Evolutionary conservation across 805 yeast species (phyloP).

Genomic region (Yamadazyma kitorensis): DNA sequence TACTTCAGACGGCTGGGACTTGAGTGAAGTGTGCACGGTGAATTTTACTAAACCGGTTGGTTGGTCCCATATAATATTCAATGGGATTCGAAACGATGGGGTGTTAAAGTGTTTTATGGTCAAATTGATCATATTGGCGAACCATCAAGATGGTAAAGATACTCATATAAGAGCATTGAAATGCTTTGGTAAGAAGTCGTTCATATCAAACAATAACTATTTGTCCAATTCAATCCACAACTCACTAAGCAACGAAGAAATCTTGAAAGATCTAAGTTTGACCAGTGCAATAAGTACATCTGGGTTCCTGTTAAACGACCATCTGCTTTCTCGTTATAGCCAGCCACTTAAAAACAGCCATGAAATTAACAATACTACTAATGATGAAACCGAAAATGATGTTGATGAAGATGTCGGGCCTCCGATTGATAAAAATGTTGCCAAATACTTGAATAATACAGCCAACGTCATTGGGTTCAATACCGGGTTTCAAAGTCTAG

Average conservation of each 20-base stretch:
- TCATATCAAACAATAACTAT: conserved; percentile 4
- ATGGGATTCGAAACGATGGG: conserved; percentile 51
- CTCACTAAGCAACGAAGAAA: conserved; percentile 13
- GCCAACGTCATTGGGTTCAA: conserved; percentile 40
- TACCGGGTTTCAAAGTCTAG: conserved; percentile 40
- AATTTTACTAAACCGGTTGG: conserved; percentile 68
- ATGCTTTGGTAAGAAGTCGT: conserved; percentile 44
- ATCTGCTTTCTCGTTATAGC: conserved; percentile 7
- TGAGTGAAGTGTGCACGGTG: conserved; percentile 60
- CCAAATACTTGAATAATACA: conserved; percentile 30
- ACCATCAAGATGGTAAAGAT: conserved; percentile 96
- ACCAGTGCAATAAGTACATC: conserved; percentile 24
- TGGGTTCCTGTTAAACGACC: conserved; percentile 28
- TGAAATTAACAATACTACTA: neutral
- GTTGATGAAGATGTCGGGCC: conserved; percentile 13
- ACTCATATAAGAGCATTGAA: conserved; percentile 79
- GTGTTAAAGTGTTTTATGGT: conserved; percentile 66
- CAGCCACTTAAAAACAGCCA: conserved; percentile 6
- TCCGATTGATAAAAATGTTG: conserved; percentile 20
- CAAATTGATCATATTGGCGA: conserved; percentile 60
- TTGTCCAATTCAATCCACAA: conserved; percentile 2
- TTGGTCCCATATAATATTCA: conserved; percentile 68
- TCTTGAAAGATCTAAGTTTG: conserved; percentile 23
- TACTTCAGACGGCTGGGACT: conserved; percentile 69
- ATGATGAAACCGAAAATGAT: conserved; percentile 13